phyloP scores from a whole-genome alignment of 495 filamentous ascomycete genomes.

The Talaromyces stipitatus region DNA sequence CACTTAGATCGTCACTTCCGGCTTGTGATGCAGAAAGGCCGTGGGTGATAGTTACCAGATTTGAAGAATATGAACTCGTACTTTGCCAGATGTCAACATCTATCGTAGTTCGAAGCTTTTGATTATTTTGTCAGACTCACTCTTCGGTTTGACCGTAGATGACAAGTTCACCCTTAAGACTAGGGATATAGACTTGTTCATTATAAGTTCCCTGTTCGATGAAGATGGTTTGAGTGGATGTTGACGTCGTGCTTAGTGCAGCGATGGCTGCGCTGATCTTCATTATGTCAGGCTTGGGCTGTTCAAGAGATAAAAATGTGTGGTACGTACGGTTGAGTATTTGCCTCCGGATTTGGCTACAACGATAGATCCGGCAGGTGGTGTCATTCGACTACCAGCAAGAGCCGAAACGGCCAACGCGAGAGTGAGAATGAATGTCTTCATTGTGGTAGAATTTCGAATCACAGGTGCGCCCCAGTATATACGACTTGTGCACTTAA shows the following conservation, averaged over 20 bases:
- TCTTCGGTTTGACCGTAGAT: slow-evolving; percentile 58
- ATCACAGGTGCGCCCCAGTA: no score
- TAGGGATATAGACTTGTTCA: slow-evolving; percentile 50
- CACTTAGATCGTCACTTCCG: slow-evolving; percentile 32
- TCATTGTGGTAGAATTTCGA: neutral
- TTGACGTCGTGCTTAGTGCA: slow-evolving; percentile 39
- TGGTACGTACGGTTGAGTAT: slow-evolving; percentile 24
- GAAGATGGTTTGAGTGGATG: slow-evolving; percentile 52
- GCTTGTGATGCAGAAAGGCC: slow-evolving; percentile 29
- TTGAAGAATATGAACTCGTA: slow-evolving; percentile 43
- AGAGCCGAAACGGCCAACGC: slow-evolving; percentile 21
- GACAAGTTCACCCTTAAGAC: slow-evolving; percentile 41
- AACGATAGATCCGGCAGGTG: slow-evolving; percentile 43
- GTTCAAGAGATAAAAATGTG: neutral
- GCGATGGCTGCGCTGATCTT: slow-evolving; percentile 51
- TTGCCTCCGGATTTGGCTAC: slow-evolving; percentile 38
- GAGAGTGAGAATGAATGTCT: neutral
- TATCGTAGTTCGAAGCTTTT: neutral
- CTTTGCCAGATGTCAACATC: slow-evolving; percentile 2
- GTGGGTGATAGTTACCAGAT: slow-evolving; percentile 52
- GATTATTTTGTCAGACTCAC: slow-evolving; percentile 12
- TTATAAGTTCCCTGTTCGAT: slow-evolving; percentile 49
- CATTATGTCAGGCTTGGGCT: neutral
- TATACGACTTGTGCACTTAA: no score
- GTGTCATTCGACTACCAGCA: slow-evolving; percentile 36